Evolutionary conservation across 495 filamentous ascomycete species (phyloP).

Genomic region (Penicillium lividum): DNA sequence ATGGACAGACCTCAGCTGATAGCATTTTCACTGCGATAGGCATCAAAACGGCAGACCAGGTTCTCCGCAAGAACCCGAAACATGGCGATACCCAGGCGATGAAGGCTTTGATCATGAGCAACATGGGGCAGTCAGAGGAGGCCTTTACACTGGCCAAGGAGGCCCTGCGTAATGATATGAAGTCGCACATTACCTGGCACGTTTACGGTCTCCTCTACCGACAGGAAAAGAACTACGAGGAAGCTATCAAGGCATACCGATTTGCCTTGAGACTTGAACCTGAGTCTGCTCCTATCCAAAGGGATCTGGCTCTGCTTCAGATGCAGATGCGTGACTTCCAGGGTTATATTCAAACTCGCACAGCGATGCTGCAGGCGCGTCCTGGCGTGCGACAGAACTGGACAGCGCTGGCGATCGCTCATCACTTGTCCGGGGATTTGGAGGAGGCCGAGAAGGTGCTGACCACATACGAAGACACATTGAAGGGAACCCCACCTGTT

Average conservation of each 20-base stretch:
- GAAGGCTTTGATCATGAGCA: slow-evolving; percentile 96
- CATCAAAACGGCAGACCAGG: slow-evolving; percentile 90
- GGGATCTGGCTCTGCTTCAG: slow-evolving; percentile 90
- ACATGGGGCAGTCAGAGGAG: slow-evolving; percentile 85
- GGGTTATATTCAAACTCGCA: slow-evolving; percentile 87
- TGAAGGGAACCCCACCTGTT: slow-evolving; percentile 73
- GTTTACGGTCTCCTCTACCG: slow-evolving; percentile 96
- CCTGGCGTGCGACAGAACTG: slow-evolving; percentile 85
- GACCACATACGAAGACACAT: slow-evolving; percentile 86
- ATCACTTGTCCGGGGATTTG: slow-evolving; percentile 85
- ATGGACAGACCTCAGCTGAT: slow-evolving; percentile 20
- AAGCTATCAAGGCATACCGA: slow-evolving; percentile 98
- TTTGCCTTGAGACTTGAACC: slow-evolving; percentile 91
- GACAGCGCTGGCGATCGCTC: slow-evolving; percentile 90
- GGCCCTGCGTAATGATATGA: slow-evolving; percentile 92
- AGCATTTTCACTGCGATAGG: slow-evolving; percentile 48
- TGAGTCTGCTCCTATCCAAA: slow-evolving; percentile 88
- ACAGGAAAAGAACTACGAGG: slow-evolving; percentile 93
- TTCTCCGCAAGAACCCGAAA: slow-evolving; percentile 87
- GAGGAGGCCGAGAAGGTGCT: slow-evolving; percentile 86
- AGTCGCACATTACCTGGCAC: slow-evolving; percentile 99
- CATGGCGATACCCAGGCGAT: slow-evolving; percentile 99
- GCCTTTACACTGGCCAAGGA: slow-evolving; percentile 90
- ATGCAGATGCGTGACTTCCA: slow-evolving; percentile 95
- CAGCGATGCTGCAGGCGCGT: slow-evolving; percentile 77